Evolutionary conservation across 2,329 filamentous ascomycete genomes (phyloP), one percentile per base, ranked within the genome.

Genomic region (Myriosclerotinia scirpicola): DNA sequence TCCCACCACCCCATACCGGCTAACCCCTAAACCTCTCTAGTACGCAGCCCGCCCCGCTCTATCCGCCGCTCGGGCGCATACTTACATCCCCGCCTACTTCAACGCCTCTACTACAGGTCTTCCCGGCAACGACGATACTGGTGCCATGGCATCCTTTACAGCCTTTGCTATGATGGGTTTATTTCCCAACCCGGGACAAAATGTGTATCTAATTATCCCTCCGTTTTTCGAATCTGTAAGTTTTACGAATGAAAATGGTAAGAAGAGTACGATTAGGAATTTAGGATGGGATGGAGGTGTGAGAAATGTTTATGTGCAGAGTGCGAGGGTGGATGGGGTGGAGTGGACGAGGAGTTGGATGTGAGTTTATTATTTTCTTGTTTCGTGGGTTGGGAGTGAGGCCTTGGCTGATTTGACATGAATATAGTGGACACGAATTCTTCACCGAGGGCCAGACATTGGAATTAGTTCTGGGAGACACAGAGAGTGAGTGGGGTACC

Each of bases 71-170:
- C 83, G 85, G 40, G 81, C 83, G 0, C 87, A 90, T 72, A 83
- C 79, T 68, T 90, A 90, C 72, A 89, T 90, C 44, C 88, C 88
- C 0, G 78, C 79, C 0, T 84, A 81, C 70, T 91, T 91, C 78
- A 82, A 84, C 69, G 81, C 84, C 0, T 84, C 83, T 0, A 78
- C 84, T 0, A 79, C 77, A 1, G 88, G 88, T 0, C 83, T 91
- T 5, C 88, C 89, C 0, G 89, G 89, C 0, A 91, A 91, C 74
- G 88, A 91, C 66, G 88, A 91, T 73, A 84, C 82, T 54, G 89
- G 89, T 4, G 86, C 88, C 0, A 90, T 91, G 73, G 73, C 67
- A 1, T 71, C 71, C 0, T 74, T 74, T n/a, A 65, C 69, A 0
- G 72, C 71, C 0, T 71, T 74, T 22, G 67, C 60, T 1, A 71